Conservation (phyloP, 345 rosid species). For the Eucalyptus victrix region DNA sequence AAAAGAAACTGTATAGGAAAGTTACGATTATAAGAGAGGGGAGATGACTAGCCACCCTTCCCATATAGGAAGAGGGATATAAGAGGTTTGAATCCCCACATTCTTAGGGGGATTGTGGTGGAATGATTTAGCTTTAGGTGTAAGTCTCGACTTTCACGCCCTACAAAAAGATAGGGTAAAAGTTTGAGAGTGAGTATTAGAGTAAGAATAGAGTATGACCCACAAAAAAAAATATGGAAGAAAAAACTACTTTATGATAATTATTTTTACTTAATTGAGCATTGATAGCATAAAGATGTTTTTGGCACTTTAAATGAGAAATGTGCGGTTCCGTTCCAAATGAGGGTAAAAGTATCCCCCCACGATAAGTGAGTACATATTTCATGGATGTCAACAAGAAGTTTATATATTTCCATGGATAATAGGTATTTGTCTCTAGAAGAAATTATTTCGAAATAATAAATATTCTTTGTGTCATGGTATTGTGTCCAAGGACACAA, state of each 20-base stretch:
- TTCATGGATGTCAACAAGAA: neutral
- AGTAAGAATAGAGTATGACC: too few relatives aligned
- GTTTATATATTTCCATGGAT: neutral
- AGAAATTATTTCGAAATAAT: neutral
- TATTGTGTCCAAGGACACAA: neutral
- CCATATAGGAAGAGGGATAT: too few relatives aligned
- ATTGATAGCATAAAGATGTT: neutral
- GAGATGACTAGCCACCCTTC: too few relatives aligned
- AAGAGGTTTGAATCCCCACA: too few relatives aligned
- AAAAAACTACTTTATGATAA: too few relatives aligned
- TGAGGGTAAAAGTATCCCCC: neutral
- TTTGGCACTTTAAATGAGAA: neutral
- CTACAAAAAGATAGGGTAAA: too few relatives aligned
- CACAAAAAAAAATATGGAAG: fast-evolving
- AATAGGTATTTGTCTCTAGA: neutral
- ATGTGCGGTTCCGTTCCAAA: neutral
- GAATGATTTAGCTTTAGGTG: too few relatives aligned
- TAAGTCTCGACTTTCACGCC: too few relatives aligned
- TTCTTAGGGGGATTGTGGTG: too few relatives aligned
- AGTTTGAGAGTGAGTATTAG: fast-evolving
- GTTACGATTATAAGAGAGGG: neutral
- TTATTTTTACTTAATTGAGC: neutral
- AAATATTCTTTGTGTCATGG: neutral
- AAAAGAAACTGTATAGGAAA: neutral
- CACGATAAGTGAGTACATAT: neutral